These are phyloP conservation scores for Gonapodya sp. DNA, from an alignment of 192 early-diverging fungal genomes.

Conservation along the genomic window DNA sequence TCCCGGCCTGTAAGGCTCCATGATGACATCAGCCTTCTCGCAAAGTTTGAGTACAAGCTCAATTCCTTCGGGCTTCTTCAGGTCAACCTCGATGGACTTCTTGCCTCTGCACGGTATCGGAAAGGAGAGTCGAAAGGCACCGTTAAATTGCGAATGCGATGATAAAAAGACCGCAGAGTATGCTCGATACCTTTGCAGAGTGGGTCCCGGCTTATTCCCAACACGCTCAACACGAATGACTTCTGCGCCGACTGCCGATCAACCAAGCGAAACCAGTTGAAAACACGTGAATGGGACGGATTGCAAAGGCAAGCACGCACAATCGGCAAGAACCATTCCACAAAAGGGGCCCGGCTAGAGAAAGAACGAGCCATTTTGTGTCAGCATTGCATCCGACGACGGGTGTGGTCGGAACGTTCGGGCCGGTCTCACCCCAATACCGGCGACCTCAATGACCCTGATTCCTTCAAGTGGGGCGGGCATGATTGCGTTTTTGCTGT, in stretches of 20 bases:
- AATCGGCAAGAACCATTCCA: slow-evolving; percentile 48
- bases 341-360: slow-evolving; percentile 59
- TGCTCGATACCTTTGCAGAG: slow-evolving; percentile 27
- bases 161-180: too few species aligned
- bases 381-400: not conserved
- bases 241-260: slow-evolving; percentile 32
- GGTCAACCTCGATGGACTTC: slow-evolving; percentile 47
- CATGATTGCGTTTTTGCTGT: too few species aligned
- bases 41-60: slow-evolving; percentile 31
- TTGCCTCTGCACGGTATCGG: slow-evolving; percentile 34
- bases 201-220: slow-evolving; percentile 27
- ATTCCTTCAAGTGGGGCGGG: slow-evolving; percentile 22
- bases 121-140: not conserved
- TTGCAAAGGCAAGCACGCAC: slow-evolving; percentile 12
- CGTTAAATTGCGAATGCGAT: not conserved
- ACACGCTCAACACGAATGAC: slow-evolving; percentile 52
- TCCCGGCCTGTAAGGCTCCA: slow-evolving; percentile 61
- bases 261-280: not conserved
- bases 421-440: slow-evolving; percentile 16
- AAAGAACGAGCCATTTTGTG: not conserved
- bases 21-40: slow-evolving; percentile 43
- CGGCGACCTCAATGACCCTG: slow-evolving; percentile 55
- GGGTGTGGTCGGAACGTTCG: not conserved
- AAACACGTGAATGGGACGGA: not conserved
- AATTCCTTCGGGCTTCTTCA: slow-evolving; percentile 38